Evolutionary conservation across 257 asterid species (phyloP), one percentile per base, ranked within the genome.

Genomic region (Salvia hispanica): DNA sequence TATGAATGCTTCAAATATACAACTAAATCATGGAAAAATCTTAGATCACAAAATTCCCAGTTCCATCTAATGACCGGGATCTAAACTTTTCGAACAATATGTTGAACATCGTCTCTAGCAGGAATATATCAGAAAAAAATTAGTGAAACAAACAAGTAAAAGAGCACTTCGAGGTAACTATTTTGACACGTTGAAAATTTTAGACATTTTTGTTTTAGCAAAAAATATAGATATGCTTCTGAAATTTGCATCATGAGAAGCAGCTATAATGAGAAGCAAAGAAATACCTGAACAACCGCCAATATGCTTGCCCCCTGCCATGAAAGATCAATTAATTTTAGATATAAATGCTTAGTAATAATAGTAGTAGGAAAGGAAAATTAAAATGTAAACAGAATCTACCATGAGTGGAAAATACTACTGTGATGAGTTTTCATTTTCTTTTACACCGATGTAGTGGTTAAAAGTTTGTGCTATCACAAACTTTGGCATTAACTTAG

Each of bases 241-340:
- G 31, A 39, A 59, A n/a, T 14, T 59, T 11, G 37, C 55, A 44
- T 13, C 55, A 9, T 31, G 9, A 18, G 9, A 65, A 34, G 60
- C 50, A 39, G 25, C 62, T 48, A 36, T 73, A 16, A 39, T 21
- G 18, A 58, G 33, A 18, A 45, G 34, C 42, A 15, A 69, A 31
- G 9, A 50, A 7, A 40, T 85, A 91, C 96, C 96, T 89, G 96
- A 58, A 77, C 95, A 91, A 15, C 98, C 98, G 58, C 98, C 98
- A 44, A 91, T 80, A 72, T 91, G 98, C 78, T 87, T 83, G 52
- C 92, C 89, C 54, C 96, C 98, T 89, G 90, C 61, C 74, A 71
- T 48, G 65, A 58, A 72, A 74, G 64, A 58, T 18, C 50, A 66
- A 48, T 13, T 14, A 65, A 62, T 51, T 18, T 55, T 39, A 59